Percentiles rank a stretch among this genome's conserved stretches.
Conservation (phyloP, 495 filamentous ascomycete species). For the Xylaria intraflava region DNA sequence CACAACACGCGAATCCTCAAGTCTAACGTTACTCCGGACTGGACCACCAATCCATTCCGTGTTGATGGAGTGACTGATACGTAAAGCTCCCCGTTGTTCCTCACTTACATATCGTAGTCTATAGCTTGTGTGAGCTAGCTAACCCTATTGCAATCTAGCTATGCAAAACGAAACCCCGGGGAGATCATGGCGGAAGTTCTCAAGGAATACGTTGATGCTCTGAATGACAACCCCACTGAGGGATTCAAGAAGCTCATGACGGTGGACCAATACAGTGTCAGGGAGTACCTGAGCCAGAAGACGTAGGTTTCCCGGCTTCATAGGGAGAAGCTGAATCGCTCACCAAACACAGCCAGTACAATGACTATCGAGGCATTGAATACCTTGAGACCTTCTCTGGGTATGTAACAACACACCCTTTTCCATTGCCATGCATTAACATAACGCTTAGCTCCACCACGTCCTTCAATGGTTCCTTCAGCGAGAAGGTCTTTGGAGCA, state of each 20-base stretch:
- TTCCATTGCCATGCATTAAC: conserved; percentile 15
- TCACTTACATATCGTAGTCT: not conserved
- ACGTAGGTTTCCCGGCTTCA: not conserved
- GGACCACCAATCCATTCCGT: not conserved
- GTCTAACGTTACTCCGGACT: not conserved
- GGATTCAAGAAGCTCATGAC: conserved; percentile 11
- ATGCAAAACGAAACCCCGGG: not conserved
- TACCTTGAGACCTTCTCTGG: not conserved
- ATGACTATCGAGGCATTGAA: not conserved
- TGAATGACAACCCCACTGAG: not conserved
- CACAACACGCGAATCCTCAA: conserved; percentile 8
- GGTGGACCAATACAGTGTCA: conserved; percentile 10
- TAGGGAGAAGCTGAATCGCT: not conserved
- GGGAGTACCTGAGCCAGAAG: not conserved
- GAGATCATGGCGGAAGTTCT: not conserved
- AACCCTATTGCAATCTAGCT: not conserved
- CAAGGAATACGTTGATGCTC: not conserved
- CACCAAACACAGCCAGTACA: not conserved
- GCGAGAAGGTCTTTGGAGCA: conserved; percentile 29
- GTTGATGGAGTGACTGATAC: not conserved
- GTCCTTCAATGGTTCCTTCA: conserved; percentile 32
- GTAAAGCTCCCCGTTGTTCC: not conserved
- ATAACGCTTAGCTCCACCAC: conserved; percentile 19
- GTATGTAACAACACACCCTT: conserved; percentile 1
- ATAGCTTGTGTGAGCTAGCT: not conserved